Base-by-base conservation (phyloP, 2,329 filamentous ascomycete genomes). In the Lasiodiplodia citricola region DNA sequence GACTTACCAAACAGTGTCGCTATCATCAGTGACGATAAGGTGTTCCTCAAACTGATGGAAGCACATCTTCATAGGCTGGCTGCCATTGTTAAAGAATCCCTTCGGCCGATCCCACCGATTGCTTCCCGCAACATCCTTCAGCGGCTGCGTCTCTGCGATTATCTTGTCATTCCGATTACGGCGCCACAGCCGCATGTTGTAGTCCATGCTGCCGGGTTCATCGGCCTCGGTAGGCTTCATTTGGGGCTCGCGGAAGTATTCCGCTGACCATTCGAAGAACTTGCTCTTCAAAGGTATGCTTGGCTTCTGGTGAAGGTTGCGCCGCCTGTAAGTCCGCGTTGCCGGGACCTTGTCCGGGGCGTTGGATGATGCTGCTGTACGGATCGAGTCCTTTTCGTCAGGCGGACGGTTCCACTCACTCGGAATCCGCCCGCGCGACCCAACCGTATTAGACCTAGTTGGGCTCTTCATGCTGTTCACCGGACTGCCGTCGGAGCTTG, bases 21-120 rank as follows among this genome's bases (percentile, higher is more conserved):
- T 90, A 74, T 97, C 94, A 80, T 99, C 96, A 14, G 94, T 93
- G 14, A 97, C 93, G 1, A 96, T 93, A 23, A 99, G 87, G 77
- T 98, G 94, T 75, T 97, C 92, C 78, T 99, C 96, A 74, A 97
- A 99, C 77, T 99, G 96, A 81, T 99, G 96, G 79, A 98, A 97
- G 5, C 92, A 92, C 90, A 99, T 92, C 82, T 94, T 96, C 71
- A 91, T 89, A 0, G 96, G 95, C 77, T 97, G 96, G 38, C 91
- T 92, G 37, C 91, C 90, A 73, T 97, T 98, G 76, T 95, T 94
- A 77, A 97, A 90, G 71, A 97, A 91, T 21, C 92, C 91, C 58
- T 91, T 86, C 54, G 92, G 90, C 70, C 91, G 91, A 74, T 93
- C 94, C 95, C 96, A 99, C 74, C 90, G 91, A 75, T 93, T 92